Evolutionary conservation across 2,329 filamentous ascomycete species (phyloP).

Genomic region (Cryphonectria carpinicola): DNA sequence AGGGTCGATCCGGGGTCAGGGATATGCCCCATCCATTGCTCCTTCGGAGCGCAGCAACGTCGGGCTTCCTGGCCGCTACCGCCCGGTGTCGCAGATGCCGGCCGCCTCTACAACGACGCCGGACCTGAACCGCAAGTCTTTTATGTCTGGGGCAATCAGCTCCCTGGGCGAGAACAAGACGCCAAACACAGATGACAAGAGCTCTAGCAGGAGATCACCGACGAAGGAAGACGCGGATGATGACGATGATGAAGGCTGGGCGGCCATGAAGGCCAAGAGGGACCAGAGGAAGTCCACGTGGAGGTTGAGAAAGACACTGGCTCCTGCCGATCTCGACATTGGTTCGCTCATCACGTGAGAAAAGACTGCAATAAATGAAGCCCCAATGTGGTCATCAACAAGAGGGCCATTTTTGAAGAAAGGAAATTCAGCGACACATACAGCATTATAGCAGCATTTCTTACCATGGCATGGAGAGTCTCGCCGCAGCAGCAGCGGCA

Average conservation of each 20-base stretch:
- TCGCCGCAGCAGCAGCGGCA: constrained; percentile 16
- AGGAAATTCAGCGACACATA: constrained; percentile 9
- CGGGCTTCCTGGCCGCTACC: constrained; percentile 85
- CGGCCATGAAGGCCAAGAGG: constrained; percentile 70
- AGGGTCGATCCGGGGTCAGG: constrained; percentile 56
- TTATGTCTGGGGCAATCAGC: constrained; percentile 47
- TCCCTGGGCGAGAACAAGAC: constrained; percentile 36
- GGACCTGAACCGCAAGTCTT: constrained; percentile 42
- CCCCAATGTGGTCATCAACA: background rate
- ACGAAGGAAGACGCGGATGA: constrained; percentile 55
- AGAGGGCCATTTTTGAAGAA: background rate
- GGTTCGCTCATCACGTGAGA: constrained; percentile 36
- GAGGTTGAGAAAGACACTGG: constrained; percentile 62
- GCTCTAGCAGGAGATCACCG: constrained; percentile 41
- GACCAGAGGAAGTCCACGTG: constrained; percentile 70
- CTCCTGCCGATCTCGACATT: constrained; percentile 44
- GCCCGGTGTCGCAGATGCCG: constrained; percentile 76
- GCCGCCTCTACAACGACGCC: constrained; percentile 35
- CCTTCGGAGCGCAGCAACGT: constrained; percentile 95
- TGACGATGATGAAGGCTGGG: constrained; percentile 71
- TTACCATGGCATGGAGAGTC: constrained; percentile 22
- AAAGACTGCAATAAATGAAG: background rate
- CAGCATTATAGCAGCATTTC: constrained; percentile 13
- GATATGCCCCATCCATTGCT: constrained; percentile 88
- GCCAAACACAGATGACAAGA: constrained; percentile 35